phyloP scores from a whole-genome alignment of 2,329 filamentous ascomycete species.

The Alternaria alternata region DNA sequence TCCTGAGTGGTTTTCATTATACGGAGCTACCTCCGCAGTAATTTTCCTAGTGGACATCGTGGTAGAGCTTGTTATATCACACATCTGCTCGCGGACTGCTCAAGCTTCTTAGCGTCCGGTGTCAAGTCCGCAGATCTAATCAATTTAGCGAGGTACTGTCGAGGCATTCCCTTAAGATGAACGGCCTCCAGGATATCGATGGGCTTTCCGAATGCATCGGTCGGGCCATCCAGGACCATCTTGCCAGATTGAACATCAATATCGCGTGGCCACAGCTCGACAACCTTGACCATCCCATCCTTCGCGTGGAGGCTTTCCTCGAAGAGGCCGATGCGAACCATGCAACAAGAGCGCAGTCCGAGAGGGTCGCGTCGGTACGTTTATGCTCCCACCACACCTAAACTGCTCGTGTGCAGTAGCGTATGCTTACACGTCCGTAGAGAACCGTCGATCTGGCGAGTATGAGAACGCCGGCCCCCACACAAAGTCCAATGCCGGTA shows the following conservation, averaged over 20 bases:
- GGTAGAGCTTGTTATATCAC: not conserved
- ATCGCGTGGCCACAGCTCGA: conserved; percentile 38
- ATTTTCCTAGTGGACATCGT: not conserved
- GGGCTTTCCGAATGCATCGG: conserved; percentile 42
- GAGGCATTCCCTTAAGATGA: conserved; percentile 19
- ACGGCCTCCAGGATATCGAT: conserved; percentile 29
- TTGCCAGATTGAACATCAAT: conserved; percentile 34
- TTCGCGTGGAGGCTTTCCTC: conserved; percentile 44
- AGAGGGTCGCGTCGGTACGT: conserved; percentile 42
- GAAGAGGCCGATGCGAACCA: conserved; percentile 33
- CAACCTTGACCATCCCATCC: conserved; percentile 31
- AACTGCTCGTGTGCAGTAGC: not conserved
- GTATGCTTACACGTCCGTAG: conserved; percentile 23
- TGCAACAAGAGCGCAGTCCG: conserved; percentile 23
- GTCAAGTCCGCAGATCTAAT: not conserved
- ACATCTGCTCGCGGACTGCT: not conserved
- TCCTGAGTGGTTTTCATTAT: not conserved
- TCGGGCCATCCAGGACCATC: conserved; percentile 40
- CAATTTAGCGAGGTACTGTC: not conserved
- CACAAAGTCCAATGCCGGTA: conserved; percentile 27
- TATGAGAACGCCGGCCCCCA: conserved; percentile 36
- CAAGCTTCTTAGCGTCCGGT: conserved; percentile 9
- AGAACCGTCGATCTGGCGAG: conserved; percentile 35
- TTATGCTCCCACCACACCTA: not conserved
- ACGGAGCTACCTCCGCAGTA: conserved; percentile 4